A percentile compares a stretch with the other conserved stretches of the same genome.
Evolutionary conservation across 2,329 filamentous ascomycete genomes (phyloP).

Genomic region (Aspergillus pseudoviridinutans): DNA sequence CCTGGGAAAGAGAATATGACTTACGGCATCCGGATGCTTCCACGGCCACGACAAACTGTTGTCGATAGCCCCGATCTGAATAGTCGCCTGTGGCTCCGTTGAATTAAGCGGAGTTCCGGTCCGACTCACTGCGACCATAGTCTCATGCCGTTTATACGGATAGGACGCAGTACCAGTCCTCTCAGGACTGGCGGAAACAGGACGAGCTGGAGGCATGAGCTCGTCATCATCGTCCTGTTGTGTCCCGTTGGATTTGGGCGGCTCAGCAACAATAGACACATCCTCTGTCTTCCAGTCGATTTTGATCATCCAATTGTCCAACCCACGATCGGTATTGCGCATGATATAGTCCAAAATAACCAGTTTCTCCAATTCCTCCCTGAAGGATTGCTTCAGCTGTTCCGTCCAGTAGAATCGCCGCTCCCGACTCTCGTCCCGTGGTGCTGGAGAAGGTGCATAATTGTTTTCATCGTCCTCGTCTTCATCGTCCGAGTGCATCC

Average conservation of each 20-base stretch:
- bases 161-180: conserved; percentile 44
- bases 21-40: conserved; percentile 91
- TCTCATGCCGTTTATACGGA: conserved; percentile 74
- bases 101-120: conserved; percentile 50
- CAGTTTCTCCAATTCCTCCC: conserved; percentile 92
- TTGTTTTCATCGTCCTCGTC: conserved; percentile 52
- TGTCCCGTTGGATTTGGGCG: conserved; percentile 60
- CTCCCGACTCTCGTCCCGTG: conserved; percentile 44
- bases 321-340: conserved; percentile 92
- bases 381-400: conserved; percentile 79
- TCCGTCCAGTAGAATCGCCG: conserved; percentile 80
- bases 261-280: conserved; percentile 82
- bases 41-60: conserved; percentile 98
- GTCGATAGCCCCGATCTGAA: conserved; percentile 88
- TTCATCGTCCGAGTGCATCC: conserved; percentile 57
- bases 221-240: conserved; percentile 46
- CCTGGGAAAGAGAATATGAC: conserved; percentile 19
- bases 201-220: conserved; percentile 53
- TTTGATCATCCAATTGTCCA: conserved; percentile 99
- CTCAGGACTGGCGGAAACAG: conserved; percentile 53
- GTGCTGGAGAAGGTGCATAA: conserved; percentile 38
- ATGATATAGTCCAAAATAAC: conserved; percentile 99
- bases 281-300: conserved; percentile 80
- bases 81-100: conserved; percentile 51
- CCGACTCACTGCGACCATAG: conserved; percentile 71